Evolutionary conservation across 1,284 basidiomycete genomes (phyloP).

Genomic region (Cronartium ribicola): DNA sequence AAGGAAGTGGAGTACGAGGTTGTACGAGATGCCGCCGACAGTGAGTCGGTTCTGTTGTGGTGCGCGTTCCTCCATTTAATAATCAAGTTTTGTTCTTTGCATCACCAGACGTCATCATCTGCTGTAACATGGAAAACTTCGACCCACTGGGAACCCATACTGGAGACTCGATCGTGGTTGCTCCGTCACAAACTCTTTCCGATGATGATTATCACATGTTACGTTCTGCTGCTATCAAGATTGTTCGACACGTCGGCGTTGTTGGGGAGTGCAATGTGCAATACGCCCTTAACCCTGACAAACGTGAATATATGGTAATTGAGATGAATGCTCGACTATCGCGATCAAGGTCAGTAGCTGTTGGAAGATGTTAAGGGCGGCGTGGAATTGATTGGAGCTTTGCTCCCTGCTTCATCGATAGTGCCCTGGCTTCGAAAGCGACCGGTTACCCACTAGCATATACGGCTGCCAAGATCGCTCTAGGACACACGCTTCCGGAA

Average conservation of each 20-base stretch:
- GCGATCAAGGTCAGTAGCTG: slow-evolving; percentile 45
- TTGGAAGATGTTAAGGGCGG: slow-evolving; percentile 58
- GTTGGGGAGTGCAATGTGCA: slow-evolving; percentile 95
- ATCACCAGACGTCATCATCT: slow-evolving; percentile 75
- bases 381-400: slow-evolving; percentile 60
- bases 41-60: slow-evolving; percentile 27
- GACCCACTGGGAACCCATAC: slow-evolving; percentile 98
- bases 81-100: slow-evolving; percentile 14
- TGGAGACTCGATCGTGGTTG: slow-evolving; percentile 99
- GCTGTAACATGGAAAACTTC: slow-evolving; percentile 98
- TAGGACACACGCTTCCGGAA: slow-evolving; percentile 95
- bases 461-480: slow-evolving; percentile 98
- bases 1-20: slow-evolving; percentile 99
- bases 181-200: slow-evolving; percentile 93
- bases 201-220: slow-evolving; percentile 99
- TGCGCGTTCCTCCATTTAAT: neutral
- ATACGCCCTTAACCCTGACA: slow-evolving; percentile 91
- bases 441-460: slow-evolving; percentile 99
- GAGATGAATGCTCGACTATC: slow-evolving; percentile 53
- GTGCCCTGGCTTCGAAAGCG: slow-evolving; percentile 95
- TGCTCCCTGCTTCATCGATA: slow-evolving; percentile 47
- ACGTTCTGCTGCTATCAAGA: slow-evolving; percentile 92
- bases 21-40: slow-evolving; percentile 88
- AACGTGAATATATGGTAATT: slow-evolving; percentile 94
- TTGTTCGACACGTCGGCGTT: slow-evolving; percentile 94